Evolutionary conservation across 2,329 filamentous ascomycete genomes (phyloP), one percentile per base, ranked within the genome.

Genomic region (Plenodomus biglobosus): DNA sequence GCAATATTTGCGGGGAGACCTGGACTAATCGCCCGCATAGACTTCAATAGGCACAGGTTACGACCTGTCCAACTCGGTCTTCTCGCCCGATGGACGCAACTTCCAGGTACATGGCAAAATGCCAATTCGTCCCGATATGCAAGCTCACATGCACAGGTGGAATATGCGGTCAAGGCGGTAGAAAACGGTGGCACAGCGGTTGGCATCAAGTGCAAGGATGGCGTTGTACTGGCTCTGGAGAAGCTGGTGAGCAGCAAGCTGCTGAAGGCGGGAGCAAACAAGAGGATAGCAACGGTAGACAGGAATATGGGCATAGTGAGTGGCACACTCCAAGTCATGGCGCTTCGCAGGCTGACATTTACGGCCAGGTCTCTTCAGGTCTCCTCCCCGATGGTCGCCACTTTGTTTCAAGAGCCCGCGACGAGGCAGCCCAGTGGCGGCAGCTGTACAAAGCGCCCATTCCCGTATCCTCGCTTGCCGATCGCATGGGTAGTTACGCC

Each of bases 41-140:
- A 99, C 94, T 70, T 99, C 94, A 72, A 99, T 99, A 88, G 94
- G 94, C 73, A 99, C 94, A 69, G 94, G 94, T 71, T 99, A 99
- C 80, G 94, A 99, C 85, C 87, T 99, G 68, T 90, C 90, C 74
- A 99, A 99, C 84, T 97, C 94, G 70, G 95, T 97, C 80, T 99
- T 97, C 82, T 97, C 94, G 40, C 94, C 94, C 61, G 94, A 99
- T 78, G 94, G 94, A 72, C 89, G 94, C 66, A 99, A 99, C 76
- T 99, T 99, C 76, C 94, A 99, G 78, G 90, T 95, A 71, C 55
- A 47, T 20, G 15, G 16, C n/a, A 18, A 15, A 35, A 18, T n/a
- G 44, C 34, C 35, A 32, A 41, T n/a, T 41, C 40, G 34, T 34
- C 24, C 13, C 5, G 19, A n/a, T 8, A 18, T 27, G 11, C 8